Conservation (phyloP, 352 stramenopile genomes). For the Sclerospora graminicola region DNA sequence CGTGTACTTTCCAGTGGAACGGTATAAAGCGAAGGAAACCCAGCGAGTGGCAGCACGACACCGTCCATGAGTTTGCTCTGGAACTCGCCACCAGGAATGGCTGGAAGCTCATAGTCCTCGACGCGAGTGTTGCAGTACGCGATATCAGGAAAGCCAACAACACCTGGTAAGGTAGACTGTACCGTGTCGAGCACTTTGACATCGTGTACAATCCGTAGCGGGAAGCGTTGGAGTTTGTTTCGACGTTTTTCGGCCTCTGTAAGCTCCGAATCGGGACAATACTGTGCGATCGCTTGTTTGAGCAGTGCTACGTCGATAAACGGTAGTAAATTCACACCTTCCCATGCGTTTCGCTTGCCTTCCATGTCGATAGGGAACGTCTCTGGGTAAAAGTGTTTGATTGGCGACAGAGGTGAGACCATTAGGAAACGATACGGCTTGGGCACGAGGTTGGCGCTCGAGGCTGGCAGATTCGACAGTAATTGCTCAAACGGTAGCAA, state of each 20-base stretch:
- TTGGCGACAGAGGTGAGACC: slow-evolving; percentile 89
- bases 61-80: slow-evolving; percentile 63
- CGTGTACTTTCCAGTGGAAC: slow-evolving; percentile 39
- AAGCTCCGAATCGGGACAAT: slow-evolving; percentile 88
- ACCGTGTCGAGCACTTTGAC: slow-evolving; percentile 51
- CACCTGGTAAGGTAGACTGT: slow-evolving; percentile 48
- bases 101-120: slow-evolving; percentile 38
- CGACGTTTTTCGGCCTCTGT: slow-evolving; percentile 83
- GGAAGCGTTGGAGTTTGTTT: slow-evolving; percentile 74
- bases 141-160: slow-evolving; percentile 57
- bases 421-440: slow-evolving; percentile 93
- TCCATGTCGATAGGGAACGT: slow-evolving; percentile 82
- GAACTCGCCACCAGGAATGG: slow-evolving; percentile 51
- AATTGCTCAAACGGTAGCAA: slow-evolving; percentile 97
- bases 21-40: slow-evolving; percentile 70
- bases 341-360: slow-evolving; percentile 93
- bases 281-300: slow-evolving; percentile 85
- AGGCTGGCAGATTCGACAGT: slow-evolving; percentile 93
- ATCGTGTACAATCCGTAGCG: slow-evolving; percentile 85
- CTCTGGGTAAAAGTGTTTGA: slow-evolving; percentile 92
- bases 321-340: slow-evolving; percentile 97
- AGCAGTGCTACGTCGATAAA: slow-evolving; percentile 96
- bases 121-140: slow-evolving; percentile 54
- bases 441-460: slow-evolving; percentile 93
- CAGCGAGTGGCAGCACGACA: slow-evolving; percentile 60